phyloP scores from a whole-genome alignment of 768 basidiomycete genomes.

The Sporobolomyces phaffii region DNA sequence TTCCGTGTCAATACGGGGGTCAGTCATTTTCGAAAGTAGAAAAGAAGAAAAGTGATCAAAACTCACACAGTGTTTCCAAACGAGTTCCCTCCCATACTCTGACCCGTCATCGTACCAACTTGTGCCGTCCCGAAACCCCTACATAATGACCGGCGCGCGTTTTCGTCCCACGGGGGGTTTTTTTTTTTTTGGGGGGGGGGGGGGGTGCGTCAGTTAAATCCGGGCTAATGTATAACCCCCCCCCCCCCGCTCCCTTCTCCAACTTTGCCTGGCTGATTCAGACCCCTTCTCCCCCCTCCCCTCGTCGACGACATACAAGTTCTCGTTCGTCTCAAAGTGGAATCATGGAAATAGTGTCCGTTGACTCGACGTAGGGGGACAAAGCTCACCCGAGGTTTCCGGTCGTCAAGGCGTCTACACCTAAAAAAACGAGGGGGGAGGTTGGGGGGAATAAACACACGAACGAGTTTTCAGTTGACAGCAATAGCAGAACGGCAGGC shows the following conservation, averaged over 20 bases:
- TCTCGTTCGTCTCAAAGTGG: not conserved
- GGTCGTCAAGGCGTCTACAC: constrained; percentile 4
- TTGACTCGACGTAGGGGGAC: not conserved
- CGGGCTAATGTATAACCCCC: not conserved
- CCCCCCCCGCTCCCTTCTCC: not conserved
- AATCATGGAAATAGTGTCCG: too few relatives aligned
- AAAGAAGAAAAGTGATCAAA: not conserved
- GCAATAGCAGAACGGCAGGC: not conserved
- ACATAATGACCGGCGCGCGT: too few relatives aligned
- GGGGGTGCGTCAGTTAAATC: too few relatives aligned
- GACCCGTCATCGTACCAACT: constrained; percentile 3
- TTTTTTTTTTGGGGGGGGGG: too few relatives aligned
- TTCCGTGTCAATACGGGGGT: too few relatives aligned
- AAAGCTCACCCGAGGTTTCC: not conserved
- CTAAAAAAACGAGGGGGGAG: not conserved
- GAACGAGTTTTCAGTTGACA: not conserved
- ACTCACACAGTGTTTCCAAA: constrained; percentile 8
- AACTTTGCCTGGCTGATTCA: too few relatives aligned
- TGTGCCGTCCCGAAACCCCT: not conserved
- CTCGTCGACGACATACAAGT: too few relatives aligned
- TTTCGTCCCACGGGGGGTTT: too few relatives aligned
- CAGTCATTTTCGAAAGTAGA: not conserved
- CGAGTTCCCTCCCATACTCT: constrained; percentile 6
- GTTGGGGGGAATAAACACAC: too few relatives aligned
- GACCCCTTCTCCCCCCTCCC: too few relatives aligned